Evolutionary conservation across 2,329 filamentous ascomycete species (phyloP).

Genomic region (Colletotrichum phormii): DNA sequence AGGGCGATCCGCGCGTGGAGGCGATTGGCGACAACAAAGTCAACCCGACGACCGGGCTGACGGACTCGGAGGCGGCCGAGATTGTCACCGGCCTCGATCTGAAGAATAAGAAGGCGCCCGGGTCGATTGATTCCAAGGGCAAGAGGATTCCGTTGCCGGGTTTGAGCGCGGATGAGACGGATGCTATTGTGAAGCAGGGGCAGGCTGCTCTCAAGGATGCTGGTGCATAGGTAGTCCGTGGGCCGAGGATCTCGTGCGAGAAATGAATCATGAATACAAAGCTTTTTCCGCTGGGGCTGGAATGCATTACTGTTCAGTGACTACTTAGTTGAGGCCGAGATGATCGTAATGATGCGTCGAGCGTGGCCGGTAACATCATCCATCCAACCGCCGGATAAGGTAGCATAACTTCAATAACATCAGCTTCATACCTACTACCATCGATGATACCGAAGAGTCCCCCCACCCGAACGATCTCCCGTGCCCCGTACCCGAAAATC

Average conservation of each 20-base stretch:
- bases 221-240: slow-evolving; percentile 11
- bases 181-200: slow-evolving; percentile 33
- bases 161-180: slow-evolving; percentile 28
- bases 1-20: neutral
- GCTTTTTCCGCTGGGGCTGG: too few species aligned
- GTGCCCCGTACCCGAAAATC: neutral
- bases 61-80: slow-evolving; percentile 31
- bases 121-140: slow-evolving; percentile 27
- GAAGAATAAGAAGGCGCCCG: slow-evolving; percentile 28
- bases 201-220: slow-evolving; percentile 34
- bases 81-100: slow-evolving; percentile 27
- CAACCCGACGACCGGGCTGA: slow-evolving; percentile 27
- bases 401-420: neutral
- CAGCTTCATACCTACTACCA: neutral
- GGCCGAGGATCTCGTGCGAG: neutral
- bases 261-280: neutral
- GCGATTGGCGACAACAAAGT: slow-evolving; percentile 31
- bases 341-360: too few species aligned
- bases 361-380: too few species aligned
- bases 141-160: slow-evolving; percentile 28
- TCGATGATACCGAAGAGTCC: neutral
- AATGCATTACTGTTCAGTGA: neutral
- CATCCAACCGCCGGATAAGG: too few species aligned
- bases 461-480: neutral
- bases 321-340: neutral